Evolutionary conservation across 2,329 filamentous ascomycete genomes (phyloP).

Genomic region (Alternaria sp.): DNA sequence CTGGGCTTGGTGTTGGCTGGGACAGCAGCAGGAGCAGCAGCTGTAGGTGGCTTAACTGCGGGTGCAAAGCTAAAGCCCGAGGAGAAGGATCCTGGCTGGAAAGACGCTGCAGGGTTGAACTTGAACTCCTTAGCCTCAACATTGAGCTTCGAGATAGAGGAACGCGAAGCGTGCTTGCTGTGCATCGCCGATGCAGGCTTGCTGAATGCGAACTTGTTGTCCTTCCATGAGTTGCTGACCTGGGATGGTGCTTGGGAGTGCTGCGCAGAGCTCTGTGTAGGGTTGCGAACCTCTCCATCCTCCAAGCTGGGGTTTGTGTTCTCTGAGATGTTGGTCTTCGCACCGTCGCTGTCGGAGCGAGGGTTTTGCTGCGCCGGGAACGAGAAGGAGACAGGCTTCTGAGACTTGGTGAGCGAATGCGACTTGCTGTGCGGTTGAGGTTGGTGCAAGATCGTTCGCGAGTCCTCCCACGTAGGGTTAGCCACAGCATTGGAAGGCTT

Average conservation of each 20-base stretch:
- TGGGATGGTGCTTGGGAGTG: conserved; percentile 48
- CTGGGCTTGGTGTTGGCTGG: conserved; percentile 50
- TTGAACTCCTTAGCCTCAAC: conserved; percentile 88
- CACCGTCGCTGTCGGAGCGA: conserved; percentile 49
- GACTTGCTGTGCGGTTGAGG: conserved; percentile 76
- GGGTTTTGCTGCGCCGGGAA: conserved; percentile 40
- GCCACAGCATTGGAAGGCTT: conserved; percentile 34
- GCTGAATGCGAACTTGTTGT: conserved; percentile 42
- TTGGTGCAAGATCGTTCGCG: conserved; percentile 65
- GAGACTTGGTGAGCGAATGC: conserved; percentile 72
- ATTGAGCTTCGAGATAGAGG: conserved; percentile 80
- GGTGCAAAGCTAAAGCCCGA: conserved; percentile 52
- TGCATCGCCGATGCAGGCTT: conserved; percentile 43
- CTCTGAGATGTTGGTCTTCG: conserved; percentile 48
- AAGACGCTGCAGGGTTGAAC: conserved; percentile 66
- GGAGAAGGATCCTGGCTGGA: conserved; percentile 55
- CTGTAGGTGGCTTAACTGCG: conserved; percentile 50
- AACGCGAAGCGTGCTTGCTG: conserved; percentile 69
- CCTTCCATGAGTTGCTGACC: conserved; percentile 46
- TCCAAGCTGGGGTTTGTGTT: conserved; percentile 49
- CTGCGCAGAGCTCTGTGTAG: conserved; percentile 32
- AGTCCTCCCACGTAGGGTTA: conserved; percentile 42
- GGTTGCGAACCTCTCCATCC: conserved; percentile 35
- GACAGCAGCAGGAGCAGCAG: conserved; percentile 48
- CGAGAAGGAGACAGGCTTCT: conserved; percentile 47